Conservation (phyloP, 1,284 basidiomycete species). For the Thelephora terrestris region DNA sequence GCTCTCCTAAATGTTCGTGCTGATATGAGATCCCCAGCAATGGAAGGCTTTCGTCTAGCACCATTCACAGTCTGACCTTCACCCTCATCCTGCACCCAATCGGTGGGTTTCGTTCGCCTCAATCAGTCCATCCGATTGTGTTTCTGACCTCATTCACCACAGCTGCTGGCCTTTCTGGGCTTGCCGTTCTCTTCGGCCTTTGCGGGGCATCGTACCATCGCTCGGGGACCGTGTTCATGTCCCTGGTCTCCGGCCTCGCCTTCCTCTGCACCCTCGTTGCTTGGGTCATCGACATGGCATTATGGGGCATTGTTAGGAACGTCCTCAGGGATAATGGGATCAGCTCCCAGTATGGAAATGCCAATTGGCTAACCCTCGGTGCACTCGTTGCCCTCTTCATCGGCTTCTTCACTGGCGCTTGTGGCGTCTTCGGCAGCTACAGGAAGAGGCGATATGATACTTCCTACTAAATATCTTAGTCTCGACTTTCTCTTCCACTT, state of each 20-base stretch:
- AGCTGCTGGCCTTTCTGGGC: conserved; percentile 60
- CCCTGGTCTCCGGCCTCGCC: conserved; percentile 53
- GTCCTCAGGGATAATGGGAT: conserved; percentile 43
- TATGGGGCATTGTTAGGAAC: conserved; percentile 63
- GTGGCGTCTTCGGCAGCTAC: conserved; percentile 63
- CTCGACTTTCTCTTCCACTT: no score
- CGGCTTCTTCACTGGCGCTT: conserved; percentile 53
- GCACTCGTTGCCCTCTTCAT: conserved; percentile 57
- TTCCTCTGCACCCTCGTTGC: conserved; percentile 53
- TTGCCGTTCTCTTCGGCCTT: conserved; percentile 67
- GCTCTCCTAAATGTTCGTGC: neutral
- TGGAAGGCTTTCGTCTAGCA: conserved; percentile 33
- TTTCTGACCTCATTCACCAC: conserved; percentile 1
- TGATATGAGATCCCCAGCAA: conserved; percentile 16
- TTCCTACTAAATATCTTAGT: no score
- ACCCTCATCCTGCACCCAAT: conserved; percentile 72
- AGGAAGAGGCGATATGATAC: conserved; percentile 18
- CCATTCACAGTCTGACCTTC: conserved; percentile 62
- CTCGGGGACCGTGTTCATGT: conserved; percentile 66
- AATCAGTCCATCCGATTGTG: neutral
- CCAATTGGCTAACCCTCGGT: conserved; percentile 70
- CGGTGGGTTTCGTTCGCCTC: conserved; percentile 27
- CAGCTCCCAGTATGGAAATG: conserved; percentile 56
- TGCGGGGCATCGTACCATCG: conserved; percentile 56
- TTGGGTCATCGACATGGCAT: conserved; percentile 70